A percentile compares a stretch with the other conserved stretches of the same genome.
phyloP scores from a whole-genome alignment of 1,284 basidiomycete genomes.

The Apiotrichum brassicae region DNA sequence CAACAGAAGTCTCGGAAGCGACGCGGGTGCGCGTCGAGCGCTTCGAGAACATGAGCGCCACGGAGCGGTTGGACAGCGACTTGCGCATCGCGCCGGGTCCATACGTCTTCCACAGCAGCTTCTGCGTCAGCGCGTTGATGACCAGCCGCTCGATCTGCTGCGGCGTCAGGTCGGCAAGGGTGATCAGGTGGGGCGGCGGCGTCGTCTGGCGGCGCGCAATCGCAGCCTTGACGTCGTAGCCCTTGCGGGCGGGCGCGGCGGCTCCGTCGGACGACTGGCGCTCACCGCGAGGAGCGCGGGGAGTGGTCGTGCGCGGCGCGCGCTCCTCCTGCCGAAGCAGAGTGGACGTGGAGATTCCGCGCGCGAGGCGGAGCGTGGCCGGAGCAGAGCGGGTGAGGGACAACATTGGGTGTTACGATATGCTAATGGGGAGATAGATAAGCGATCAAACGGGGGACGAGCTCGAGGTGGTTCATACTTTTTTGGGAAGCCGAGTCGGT shows the following conservation, averaged over 20 bases:
- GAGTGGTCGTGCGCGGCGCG: too few species aligned
- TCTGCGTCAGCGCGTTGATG: slow-evolving; percentile 32
- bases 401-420: not conserved
- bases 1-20: slow-evolving; percentile 72
- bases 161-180: slow-evolving; percentile 41
- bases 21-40: slow-evolving; percentile 88
- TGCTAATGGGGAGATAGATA: not conserved
- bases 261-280: not conserved
- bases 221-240: not conserved
- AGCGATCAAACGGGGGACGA: too few species aligned
- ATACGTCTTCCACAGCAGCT: slow-evolving; percentile 29
- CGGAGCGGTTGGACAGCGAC: slow-evolving; percentile 67
- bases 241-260: not conserved
- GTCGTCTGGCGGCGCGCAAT: not conserved
- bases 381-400: not conserved
- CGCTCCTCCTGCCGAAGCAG: not conserved
- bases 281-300: too few species aligned
- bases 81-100: slow-evolving; percentile 30
- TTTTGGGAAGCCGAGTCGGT: too few species aligned
- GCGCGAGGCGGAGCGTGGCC: not conserved
- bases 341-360: not conserved
- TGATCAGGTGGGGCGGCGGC: slow-evolving; percentile 35
- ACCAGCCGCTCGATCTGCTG: slow-evolving; percentile 35
- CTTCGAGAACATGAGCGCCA: slow-evolving; percentile 89
- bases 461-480: too few species aligned